Evolutionary conservation across 2,329 filamentous ascomycete genomes (phyloP).

Genomic region (Aspergillus cejpii): DNA sequence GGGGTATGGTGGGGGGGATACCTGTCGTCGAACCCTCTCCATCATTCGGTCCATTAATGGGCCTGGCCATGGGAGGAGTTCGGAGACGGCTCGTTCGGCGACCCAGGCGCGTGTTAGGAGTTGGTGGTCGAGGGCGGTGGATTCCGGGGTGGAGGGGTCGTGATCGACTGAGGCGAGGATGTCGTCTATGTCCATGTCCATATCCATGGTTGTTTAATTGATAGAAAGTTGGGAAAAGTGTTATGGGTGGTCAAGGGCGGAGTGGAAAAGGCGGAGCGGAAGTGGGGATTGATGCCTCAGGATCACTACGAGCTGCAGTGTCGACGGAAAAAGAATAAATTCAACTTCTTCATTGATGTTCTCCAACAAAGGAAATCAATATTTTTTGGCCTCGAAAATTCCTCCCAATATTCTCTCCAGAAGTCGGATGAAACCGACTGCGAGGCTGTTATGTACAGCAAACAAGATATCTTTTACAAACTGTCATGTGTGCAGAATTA

Average conservation of each 20-base stretch:
- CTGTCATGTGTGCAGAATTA: constrained; percentile 13
- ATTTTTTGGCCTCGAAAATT: constrained; percentile 23
- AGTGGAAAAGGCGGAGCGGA: constrained; percentile 16
- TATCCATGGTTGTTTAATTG: background rate
- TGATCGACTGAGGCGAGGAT: constrained; percentile 68
- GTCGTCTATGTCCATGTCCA: constrained; percentile 68
- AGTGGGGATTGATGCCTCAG: constrained; percentile 4
- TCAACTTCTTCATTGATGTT: constrained; percentile 13
- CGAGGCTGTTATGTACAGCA: constrained; percentile 28
- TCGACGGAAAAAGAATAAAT: too few species aligned
- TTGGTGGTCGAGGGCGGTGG: constrained; percentile 62
- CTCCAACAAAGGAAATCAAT: constrained; percentile 29
- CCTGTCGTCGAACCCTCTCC: constrained; percentile 60
- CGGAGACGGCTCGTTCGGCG: constrained; percentile 80
- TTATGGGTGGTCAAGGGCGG: background rate
- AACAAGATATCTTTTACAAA: constrained; percentile 7
- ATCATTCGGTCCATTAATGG: constrained; percentile 77
- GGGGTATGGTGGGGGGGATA: constrained; percentile 12
- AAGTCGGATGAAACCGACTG: constrained; percentile 17
- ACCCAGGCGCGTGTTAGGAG: constrained; percentile 87
- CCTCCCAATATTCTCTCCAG: constrained; percentile 20
- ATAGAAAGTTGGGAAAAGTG: constrained; percentile 3
- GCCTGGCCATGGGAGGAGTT: constrained; percentile 73
- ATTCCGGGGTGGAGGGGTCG: constrained; percentile 38
- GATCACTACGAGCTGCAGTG: too few species aligned